phyloP scores from a whole-genome alignment of 2,329 filamentous ascomycete genomes.

The Penicillium aurantiogriseum region DNA sequence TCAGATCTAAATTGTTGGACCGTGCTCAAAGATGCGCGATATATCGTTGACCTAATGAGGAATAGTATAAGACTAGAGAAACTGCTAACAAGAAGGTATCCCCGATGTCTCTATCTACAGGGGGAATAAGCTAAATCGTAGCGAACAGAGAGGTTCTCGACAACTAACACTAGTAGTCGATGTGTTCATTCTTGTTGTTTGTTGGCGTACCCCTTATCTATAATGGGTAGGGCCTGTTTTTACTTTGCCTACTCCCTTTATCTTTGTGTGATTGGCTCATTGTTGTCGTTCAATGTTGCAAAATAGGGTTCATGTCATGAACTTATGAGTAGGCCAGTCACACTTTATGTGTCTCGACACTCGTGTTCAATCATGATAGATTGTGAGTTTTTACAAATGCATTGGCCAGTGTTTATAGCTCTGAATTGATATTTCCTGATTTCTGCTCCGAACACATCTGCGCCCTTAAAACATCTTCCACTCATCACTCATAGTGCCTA shows the following conservation, averaged over 20 bases:
- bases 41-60: neutral
- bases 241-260: neutral
- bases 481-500: neutral
- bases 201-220: neutral
- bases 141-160: neutral
- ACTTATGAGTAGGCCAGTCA: no score
- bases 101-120: no score
- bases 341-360: no score
- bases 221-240: neutral
- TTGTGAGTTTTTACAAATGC: no score
- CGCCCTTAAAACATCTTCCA: neutral
- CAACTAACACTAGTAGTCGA: neutral
- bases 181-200: neutral
- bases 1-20: neutral
- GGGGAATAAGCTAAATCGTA: neutral
- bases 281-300: neutral
- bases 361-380: no score
- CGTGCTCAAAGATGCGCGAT: neutral
- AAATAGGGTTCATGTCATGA: neutral
- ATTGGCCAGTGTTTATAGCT: no score
- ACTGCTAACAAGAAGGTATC: neutral
- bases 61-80: neutral
- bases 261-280: neutral
- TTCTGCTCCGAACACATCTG: no score
- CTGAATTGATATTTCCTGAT: no score